Evolutionary conservation across 2,329 filamentous ascomycete genomes (phyloP).

Genomic region (Penicillium aurantiogriseum): DNA sequence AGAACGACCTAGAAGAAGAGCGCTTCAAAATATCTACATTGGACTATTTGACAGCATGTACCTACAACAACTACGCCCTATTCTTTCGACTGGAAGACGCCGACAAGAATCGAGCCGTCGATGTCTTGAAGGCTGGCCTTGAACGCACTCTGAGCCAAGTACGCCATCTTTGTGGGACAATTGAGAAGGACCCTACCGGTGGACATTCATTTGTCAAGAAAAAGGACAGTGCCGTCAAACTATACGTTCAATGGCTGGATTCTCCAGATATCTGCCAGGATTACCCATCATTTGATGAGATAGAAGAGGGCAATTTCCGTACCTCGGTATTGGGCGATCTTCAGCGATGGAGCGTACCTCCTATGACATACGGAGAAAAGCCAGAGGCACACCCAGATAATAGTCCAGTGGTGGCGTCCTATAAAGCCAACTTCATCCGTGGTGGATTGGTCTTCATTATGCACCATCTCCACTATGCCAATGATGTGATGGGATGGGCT

Average conservation of each 20-base stretch:
- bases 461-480: no score
- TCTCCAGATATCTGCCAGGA: not conserved
- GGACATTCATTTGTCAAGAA: not conserved
- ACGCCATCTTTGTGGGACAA: not conserved
- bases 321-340: not conserved
- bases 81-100: not conserved
- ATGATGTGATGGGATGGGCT: no score
- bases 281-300: not conserved
- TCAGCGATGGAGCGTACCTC: not conserved
- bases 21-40: not conserved
- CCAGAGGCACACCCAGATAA: no score
- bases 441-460: no score
- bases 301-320: not conserved
- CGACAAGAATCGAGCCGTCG: not conserved
- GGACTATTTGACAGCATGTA: not conserved
- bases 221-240: not conserved
- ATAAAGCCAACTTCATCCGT: no score
- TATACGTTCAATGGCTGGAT: not conserved
- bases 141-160: not conserved
- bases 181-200: not conserved
- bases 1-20: not conserved
- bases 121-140: not conserved
- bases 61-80: not conserved
- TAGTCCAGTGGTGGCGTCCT: no score
- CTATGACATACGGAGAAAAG: not conserved